phyloP scores from a whole-genome alignment of 2,329 filamentous ascomycete genomes.

The Parasarocladium wereldwijsianum region DNA sequence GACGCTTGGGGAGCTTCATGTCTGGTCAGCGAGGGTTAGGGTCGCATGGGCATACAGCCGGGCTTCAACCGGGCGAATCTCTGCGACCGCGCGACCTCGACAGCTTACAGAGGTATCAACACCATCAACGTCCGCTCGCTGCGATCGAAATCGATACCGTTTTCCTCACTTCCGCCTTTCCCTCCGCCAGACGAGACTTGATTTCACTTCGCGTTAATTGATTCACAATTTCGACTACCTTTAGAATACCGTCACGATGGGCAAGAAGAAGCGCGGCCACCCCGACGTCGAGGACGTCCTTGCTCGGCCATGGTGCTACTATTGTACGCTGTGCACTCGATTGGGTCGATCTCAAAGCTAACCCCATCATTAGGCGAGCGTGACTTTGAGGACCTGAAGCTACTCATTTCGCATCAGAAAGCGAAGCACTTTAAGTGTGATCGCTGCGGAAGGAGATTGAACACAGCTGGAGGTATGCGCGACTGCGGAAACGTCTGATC shows the following conservation, averaged over 20 bases:
- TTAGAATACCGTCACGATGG: conserved; percentile 34
- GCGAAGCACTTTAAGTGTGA: conserved; percentile 99
- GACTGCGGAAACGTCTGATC: not conserved
- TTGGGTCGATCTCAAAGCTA: not conserved
- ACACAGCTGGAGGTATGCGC: conserved; percentile 79
- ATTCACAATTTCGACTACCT: not conserved
- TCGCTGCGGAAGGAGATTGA: conserved; percentile 71
- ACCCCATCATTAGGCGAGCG: conserved; percentile 50
- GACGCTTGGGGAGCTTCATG: too few relatives aligned
- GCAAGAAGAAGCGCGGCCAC: conserved; percentile 80
- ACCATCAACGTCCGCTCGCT: too few relatives aligned
- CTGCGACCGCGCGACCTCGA: too few relatives aligned
- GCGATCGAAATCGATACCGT: too few relatives aligned
- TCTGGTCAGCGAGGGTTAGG: too few relatives aligned
- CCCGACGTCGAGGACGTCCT: conserved; percentile 83
- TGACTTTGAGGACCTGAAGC: conserved; percentile 94
- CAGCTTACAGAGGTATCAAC: too few relatives aligned
- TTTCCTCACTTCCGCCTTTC: too few relatives aligned
- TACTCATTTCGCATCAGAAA: conserved; percentile 93
- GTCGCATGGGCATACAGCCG: too few relatives aligned
- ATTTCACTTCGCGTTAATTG: too few relatives aligned
- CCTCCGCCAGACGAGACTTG: too few relatives aligned
- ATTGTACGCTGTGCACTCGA: conserved; percentile 46
- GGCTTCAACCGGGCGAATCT: too few relatives aligned
- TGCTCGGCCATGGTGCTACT: conserved; percentile 88